Conservation (phyloP, 2,329 filamentous ascomycete genomes). For the Monilinia polystroma region DNA sequence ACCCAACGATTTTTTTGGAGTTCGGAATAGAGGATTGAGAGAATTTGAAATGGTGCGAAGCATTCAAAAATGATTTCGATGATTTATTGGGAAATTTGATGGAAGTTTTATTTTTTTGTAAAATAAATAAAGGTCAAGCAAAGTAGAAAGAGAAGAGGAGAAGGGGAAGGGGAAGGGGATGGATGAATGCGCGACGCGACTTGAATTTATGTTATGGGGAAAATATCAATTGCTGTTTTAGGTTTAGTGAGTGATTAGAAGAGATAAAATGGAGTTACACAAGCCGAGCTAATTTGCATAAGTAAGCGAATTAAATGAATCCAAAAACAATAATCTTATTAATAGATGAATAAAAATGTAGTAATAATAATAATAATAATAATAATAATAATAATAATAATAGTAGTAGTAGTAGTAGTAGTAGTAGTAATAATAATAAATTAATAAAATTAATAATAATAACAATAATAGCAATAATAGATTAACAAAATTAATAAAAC, state of each 20-base stretch:
- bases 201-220: conserved; percentile 14
- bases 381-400: no score
- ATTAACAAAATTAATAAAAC: no score
- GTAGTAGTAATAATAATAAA: no score
- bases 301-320: neutral
- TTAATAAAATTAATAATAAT: no score
- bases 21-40: conserved; percentile 27
- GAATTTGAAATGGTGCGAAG: conserved; percentile 23
- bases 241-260: conserved; percentile 16
- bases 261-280: neutral
- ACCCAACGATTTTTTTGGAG: conserved; percentile 25
- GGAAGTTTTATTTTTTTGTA: conserved; percentile 18
- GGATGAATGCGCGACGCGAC: conserved; percentile 22
- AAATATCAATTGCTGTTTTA: conserved; percentile 5
- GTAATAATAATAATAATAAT: no score
- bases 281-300: conserved; percentile 6
- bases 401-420: no score
- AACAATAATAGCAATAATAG: no score
- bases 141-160: conserved; percentile 17
- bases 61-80: conserved; percentile 8
- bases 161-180: neutral
- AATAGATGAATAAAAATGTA: no score
- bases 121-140: conserved; percentile 2
- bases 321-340: neutral
- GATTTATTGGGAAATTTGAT: neutral